Evolutionary conservation across 2,329 filamentous ascomycete genomes (phyloP).

Genomic region (Fusarium ambrosium): DNA sequence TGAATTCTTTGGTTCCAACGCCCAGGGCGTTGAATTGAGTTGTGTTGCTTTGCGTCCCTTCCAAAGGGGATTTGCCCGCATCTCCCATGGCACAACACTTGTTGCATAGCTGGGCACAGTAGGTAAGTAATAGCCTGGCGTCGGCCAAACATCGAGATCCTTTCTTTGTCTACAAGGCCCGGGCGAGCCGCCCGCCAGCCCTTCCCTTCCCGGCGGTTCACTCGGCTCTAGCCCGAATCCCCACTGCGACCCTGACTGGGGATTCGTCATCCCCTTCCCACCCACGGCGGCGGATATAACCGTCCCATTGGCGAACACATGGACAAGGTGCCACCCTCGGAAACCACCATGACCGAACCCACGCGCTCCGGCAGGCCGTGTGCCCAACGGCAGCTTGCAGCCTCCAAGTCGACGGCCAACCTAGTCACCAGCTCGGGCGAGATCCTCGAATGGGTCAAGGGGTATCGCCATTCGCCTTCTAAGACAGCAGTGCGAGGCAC

Average conservation of each 20-base stretch:
- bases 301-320: slow-evolving; percentile 52
- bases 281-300: slow-evolving; percentile 50
- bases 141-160: slow-evolving; percentile 48
- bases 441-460: slow-evolving; percentile 49
- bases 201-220: slow-evolving; percentile 53
- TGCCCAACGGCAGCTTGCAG: slow-evolving; percentile 47
- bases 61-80: background rate
- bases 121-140: slow-evolving; percentile 19
- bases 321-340: slow-evolving; percentile 45
- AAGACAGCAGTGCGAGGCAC: slow-evolving; percentile 31
- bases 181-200: slow-evolving; percentile 41
- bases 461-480: slow-evolving; percentile 35
- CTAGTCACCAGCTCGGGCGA: slow-evolving; percentile 47
- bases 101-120: background rate
- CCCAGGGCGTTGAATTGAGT: slow-evolving; percentile 1
- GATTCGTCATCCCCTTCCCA: slow-evolving; percentile 51
- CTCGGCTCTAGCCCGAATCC: slow-evolving; percentile 56
- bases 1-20: slow-evolving; percentile 7
- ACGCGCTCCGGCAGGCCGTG: slow-evolving; percentile 41
- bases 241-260: slow-evolving; percentile 51
- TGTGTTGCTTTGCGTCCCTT: slow-evolving; percentile 4
- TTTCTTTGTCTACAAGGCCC: slow-evolving; percentile 35
- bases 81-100: background rate
- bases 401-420: slow-evolving; percentile 39
- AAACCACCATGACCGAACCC: slow-evolving; percentile 44